Evolutionary conservation across 108 stramenopile genomes (phyloP), one percentile per base, ranked within the genome.

Genomic region (Nitzschia sp.): DNA sequence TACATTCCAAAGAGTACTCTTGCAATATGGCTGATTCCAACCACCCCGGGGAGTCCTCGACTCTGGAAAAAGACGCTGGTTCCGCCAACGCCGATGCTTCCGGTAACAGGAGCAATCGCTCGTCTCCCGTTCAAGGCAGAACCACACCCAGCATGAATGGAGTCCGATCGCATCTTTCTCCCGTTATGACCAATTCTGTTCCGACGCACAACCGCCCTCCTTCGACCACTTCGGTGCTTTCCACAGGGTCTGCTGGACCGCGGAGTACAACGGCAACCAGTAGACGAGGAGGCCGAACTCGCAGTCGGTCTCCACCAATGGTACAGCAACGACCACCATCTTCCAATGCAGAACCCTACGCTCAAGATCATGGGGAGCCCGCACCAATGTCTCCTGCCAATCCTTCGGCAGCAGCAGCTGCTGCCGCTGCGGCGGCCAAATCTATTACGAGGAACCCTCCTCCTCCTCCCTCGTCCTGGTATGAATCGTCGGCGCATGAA

Each of bases 401-500:
- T 65, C 78, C 78, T 15, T 73, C 78, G 2, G 70, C 78, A 19
- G 71, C 72, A 24, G 78, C 83, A 10, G 83, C 83, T 1, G 83
- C 83, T 3, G 83, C 83, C 6, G 83, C 83, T 12, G 83, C 83
- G 15, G 82, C 78, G 9, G 83, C 83, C n/a, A 79, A 83, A 66
- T 79, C 83, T 0, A 65, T 80, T 46, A 73, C 69, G 3, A 44
- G 61, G 10, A 58, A 34, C 21, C 51, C 38, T 38, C 54, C 51
- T 14, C 63, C 71, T 26, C 62, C 74, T 24, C 24, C 63, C 20
- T 62, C 74, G n/a, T 55, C 39, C 7, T 22, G 57, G 38, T 71
- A 71, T 26, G 62, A 63, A 21, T 38, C 57, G 39, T 34, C 29
- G 1, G 41, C 60, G 39, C 67, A 25, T 34, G 72, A 44, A 10